Evolutionary conservation across 495 filamentous ascomycete species (phyloP).

Genomic region (Tuber calosporum): DNA sequence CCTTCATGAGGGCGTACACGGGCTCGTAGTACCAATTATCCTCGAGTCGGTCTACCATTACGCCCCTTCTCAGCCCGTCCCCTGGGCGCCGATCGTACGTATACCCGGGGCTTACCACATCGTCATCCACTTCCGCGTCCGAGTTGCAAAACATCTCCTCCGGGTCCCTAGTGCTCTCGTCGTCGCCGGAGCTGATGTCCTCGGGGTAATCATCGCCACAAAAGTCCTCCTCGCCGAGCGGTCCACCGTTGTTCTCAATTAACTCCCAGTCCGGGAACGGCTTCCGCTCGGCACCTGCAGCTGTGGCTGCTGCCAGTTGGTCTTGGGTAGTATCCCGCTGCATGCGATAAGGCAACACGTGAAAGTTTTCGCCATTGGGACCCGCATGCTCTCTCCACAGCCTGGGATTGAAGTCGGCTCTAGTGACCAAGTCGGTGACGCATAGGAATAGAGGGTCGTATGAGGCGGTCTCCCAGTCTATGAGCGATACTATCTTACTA

Average conservation of each 20-base stretch:
- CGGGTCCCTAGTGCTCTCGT: neutral
- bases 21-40: neutral
- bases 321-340: neutral
- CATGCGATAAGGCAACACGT: neutral
- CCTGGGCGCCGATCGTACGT: rapidly evolving
- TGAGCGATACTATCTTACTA: slow-evolving; percentile 12
- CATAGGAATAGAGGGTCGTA: neutral
- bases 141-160: neutral
- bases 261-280: neutral
- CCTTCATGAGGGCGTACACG: neutral
- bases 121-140: neutral
- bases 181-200: neutral
- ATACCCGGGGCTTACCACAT: neutral
- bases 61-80: neutral
- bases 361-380: neutral
- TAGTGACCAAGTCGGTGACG: neutral
- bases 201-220: neutral
- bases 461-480: slow-evolving; percentile 22
- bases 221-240: neutral
- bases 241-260: neutral
- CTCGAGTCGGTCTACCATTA: neutral
- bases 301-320: neutral
- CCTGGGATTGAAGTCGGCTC: neutral
- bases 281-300: neutral
- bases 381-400: neutral